phyloP scores from a whole-genome alignment of 1,284 basidiomycete genomes.

The Leccinum angustisporum region DNA sequence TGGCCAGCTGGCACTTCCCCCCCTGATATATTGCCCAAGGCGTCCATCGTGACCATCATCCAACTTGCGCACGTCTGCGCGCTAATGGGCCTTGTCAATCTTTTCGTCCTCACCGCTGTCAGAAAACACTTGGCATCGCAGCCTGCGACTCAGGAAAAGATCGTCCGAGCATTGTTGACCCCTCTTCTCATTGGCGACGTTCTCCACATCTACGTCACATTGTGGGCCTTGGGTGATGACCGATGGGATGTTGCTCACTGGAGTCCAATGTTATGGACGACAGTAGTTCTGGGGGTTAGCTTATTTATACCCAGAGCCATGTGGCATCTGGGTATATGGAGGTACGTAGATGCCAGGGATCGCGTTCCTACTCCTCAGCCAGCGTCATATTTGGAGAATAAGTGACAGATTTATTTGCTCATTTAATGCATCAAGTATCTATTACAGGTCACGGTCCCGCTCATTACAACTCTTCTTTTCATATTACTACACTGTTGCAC shows the following conservation, averaged over 20 bases:
- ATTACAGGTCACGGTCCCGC: conserved; percentile 6
- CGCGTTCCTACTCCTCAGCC: conserved; percentile 13
- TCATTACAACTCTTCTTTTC: conserved; percentile 4
- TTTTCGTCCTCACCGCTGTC: conserved; percentile 60
- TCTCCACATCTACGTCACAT: conserved; percentile 60
- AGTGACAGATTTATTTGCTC: conserved; percentile 24
- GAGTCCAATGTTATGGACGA: conserved; percentile 68
- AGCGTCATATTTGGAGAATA: conserved; percentile 15
- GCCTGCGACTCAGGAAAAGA: conserved; percentile 67
- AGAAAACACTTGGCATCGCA: conserved; percentile 57
- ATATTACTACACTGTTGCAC: not conserved
- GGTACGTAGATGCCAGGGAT: conserved; percentile 68
- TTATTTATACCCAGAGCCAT: conserved; percentile 65
- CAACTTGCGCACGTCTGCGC: conserved; percentile 77
- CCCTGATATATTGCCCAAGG: conserved; percentile 51
- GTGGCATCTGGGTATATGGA: conserved; percentile 72
- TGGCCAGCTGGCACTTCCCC: conserved; percentile 56
- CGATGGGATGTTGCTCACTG: conserved; percentile 60
- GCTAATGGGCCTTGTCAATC: conserved; percentile 67
- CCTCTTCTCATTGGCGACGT: conserved; percentile 70
- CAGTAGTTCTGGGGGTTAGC: conserved; percentile 59
- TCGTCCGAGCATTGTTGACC: conserved; percentile 58
- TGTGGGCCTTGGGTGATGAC: conserved; percentile 70
- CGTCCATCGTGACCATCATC: conserved; percentile 62
- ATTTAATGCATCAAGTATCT: conserved; percentile 21